Evolutionary conservation across 352 stramenopile genomes (phyloP), one percentile per base, ranked within the genome.

Genomic region (Plasmopara viticola): DNA sequence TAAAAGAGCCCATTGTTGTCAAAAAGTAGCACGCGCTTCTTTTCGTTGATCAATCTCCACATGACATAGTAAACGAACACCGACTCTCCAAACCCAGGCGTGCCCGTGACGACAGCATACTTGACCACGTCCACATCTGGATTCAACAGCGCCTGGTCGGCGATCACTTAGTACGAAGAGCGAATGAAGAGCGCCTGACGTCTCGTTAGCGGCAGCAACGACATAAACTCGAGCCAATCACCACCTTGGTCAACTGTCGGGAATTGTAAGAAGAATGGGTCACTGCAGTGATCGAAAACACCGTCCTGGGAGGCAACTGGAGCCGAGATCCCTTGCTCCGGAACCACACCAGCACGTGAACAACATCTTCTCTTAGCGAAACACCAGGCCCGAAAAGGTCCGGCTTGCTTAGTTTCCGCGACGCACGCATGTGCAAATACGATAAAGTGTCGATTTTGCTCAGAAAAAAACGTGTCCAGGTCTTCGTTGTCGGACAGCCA

Each of bases 331-430:
- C n/a, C n/a, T n/a, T n/a, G n/a, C n/a, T n/a, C n/a, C n/a, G n/a
- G n/a, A n/a, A n/a, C n/a, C n/a, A n/a, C 48, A 53, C 48, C 48
- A 53, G 25, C 37, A 53, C 48, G 25, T 53, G 34, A 29, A 51
- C 42, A 17, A 25, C 40, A 45, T 45, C 13, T 45, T 45, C 15
- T 45, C 30, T 17, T 45, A 30, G 4, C 9, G 2, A 14, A 45
- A 45, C 40, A 45, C 2, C 40, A n/a, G 30, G 9, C 30, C 5
- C 5, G 28, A 7, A n/a, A 45, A 33, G 12, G 40, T 45, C 40
- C 30, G 4, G n/a, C 40, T 9, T 14, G 14, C 15, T 30, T 45
- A 12, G 28, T n/a, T n/a, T n/a, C n/a, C n/a, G n/a, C n/a, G n/a
- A n/a, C n/a, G n/a, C n/a, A n/a, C n/a, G n/a, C n/a, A n/a, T n/a